Base-by-base conservation (phyloP, 441 rosid species). In the Corymbia citriodora region DNA sequence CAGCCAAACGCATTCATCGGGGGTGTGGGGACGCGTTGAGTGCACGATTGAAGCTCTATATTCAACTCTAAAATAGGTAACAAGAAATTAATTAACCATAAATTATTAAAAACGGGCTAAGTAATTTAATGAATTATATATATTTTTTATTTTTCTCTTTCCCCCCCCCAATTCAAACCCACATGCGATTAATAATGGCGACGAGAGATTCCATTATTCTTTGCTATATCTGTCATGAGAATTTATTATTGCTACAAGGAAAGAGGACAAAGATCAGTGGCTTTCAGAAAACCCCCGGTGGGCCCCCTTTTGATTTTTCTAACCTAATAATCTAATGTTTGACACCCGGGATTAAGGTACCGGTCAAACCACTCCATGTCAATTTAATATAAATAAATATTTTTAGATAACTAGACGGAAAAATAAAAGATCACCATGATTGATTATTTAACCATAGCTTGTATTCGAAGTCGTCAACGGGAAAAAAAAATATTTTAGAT, bases 291-390 rank as follows among this genome's bases (percentile, higher is more conserved):
- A 17, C 12, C 81, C 3, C 81, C 15, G 3, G 49, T 3, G 9
- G 16, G 14, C 83, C 83, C 1, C 5, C 16, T 11, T 40, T 74
- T 11, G 50, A 40, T 36, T 74, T 74, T 36, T 40, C 83, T 1
- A 40, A 74, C 11, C 50, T 11, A 74, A 74, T 36, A 10, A 40
- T 3, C 2, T 6, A 40, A 74, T 7, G 50, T 74, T 68, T 19
- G 8, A 4, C 40, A 0, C 3, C 74, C 1, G 8, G 0, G 23
- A 8, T 16, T 3, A 5, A 68, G 74, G 74, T 31, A 21, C 6
- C 74, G 74, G 81, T 68, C 40, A 68, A 68, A 31, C 40, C 40
- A 1, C 40, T 0, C 9, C 8, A 68, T 1, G 21, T 31, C 17
- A 8, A 19, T 31, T n/a, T 10, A 31, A 68, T 68, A 68, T 31